Conservation (phyloP, 176 grass and related monocot genomes). For the Hordeum vulgare region DNA sequence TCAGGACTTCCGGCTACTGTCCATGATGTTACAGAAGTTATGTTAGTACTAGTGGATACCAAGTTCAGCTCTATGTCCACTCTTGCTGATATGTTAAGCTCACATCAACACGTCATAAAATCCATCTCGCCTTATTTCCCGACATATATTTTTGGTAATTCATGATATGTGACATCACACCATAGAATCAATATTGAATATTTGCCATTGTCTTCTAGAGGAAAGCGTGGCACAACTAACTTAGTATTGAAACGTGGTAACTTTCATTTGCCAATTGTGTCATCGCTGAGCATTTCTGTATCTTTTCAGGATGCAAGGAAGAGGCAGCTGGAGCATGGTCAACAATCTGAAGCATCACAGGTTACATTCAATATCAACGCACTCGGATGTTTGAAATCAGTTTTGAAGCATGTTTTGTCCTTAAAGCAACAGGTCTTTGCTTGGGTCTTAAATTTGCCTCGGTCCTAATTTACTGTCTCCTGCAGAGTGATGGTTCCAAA, state of each 20-base stretch:
- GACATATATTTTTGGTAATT: neutral
- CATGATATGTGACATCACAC: neutral
- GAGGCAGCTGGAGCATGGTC: conserved; percentile 29
- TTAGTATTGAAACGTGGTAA: neutral
- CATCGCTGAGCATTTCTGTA: conserved; percentile 17
- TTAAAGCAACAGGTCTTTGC: neutral
- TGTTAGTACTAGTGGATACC: neutral
- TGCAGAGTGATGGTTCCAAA: conserved; percentile 47
- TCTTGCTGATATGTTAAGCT: conserved; percentile 7
- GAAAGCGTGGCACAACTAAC: neutral
- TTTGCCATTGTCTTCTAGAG: conserved; percentile 14
- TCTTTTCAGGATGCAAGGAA: conserved; percentile 28
- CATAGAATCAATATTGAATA: conserved; percentile 6
- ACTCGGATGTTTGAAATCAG: conserved; percentile 2
- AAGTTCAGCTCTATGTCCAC: neutral
- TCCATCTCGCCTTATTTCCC: neutral
- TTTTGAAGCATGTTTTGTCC: neutral
- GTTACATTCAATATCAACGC: conserved; percentile 7
- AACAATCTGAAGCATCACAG: conserved; percentile 47
- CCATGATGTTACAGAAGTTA: neutral
- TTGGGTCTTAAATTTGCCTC: neutral
- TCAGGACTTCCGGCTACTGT: neutral
- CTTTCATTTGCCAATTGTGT: neutral
- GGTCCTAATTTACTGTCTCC: conserved; percentile 11
- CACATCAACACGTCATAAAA: neutral